A percentile compares a stretch with the other conserved stretches of the same genome.
Evolutionary conservation across 177 flowering plant species (phyloP).

Genomic region (Vitis hybrid): DNA sequence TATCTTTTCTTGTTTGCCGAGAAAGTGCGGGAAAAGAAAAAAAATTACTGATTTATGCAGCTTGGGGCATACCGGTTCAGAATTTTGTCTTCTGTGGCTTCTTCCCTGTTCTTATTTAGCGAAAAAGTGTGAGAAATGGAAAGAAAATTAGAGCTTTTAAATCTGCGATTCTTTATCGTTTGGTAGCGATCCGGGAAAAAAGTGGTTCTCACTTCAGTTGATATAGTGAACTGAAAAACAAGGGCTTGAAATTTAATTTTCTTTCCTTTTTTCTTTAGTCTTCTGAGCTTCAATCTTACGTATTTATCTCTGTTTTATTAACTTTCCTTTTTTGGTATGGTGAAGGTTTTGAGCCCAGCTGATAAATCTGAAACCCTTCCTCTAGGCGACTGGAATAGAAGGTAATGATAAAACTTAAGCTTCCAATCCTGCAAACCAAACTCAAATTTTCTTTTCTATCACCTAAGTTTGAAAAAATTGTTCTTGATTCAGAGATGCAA

Average conservation of each 20-base stretch:
- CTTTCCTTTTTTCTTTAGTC: not conserved
- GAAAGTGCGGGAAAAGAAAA: no score
- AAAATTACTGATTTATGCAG: no score
- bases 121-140: no score
- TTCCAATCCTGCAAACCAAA: not conserved
- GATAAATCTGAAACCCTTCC: slow-evolving; percentile 34
- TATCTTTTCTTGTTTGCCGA: no score
- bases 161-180: no score
- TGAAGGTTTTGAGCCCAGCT: slow-evolving; percentile 31
- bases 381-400: slow-evolving; percentile 39
- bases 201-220: no score
- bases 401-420: slow-evolving; percentile 27
- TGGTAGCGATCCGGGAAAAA: no score
- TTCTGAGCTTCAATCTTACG: not conserved
- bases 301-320: not conserved
- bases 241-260: not conserved
- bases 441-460: no score
- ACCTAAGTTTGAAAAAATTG: not conserved
- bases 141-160: no score
- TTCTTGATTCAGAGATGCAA: slow-evolving; percentile 37
- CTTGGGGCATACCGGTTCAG: no score
- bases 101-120: no score
- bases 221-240: not conserved
- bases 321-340: slow-evolving; percentile 8
- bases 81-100: no score